Evolutionary conservation across 140 eudicot genomes (phyloP), one percentile per base, ranked within the genome.

Genomic region (Senecio squalidus): DNA sequence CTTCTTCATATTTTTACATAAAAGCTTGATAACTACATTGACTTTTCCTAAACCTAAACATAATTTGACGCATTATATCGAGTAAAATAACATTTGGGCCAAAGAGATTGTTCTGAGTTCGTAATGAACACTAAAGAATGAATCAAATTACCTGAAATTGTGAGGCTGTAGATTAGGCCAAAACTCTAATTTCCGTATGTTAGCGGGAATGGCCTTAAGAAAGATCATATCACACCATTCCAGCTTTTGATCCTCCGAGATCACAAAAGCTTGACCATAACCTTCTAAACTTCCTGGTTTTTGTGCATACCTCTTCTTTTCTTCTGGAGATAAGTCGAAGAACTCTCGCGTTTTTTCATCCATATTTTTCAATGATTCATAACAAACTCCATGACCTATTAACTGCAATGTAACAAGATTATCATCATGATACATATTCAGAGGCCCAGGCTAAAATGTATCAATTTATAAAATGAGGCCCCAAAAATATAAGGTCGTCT

Each of bases 151-250:
- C 78, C 64, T 22, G 47, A 73, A 73, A 34, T 46, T 29, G 8
- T 54, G 53, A 24, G 79, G 71, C 24, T 49, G 56, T 48, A 65
- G 18, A 28, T 70, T 5, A 1, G 79, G 77, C 81, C 81, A 76
- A 62, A 62, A 76, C 60, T 76, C 64, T 24, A 76, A 29, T 18
- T 66, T 70, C 58, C 81, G 64, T 14, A 27, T 16, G 25, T 70
- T 28, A 39, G 28, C 4, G 14, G 84, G 84, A 61, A 70, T 47
- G 33, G 78, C 63, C 52, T 63, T 57, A 34, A 79, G 77, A 25
- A 70, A 48, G 43, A 66, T 48, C 69, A 67, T 56, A 50, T 79
- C 84, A 13, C 77, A 69, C 84, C 80, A 79, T 60, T 79, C 84
- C 27, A 79, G 69, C 58, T 74, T 79, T 63, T 74, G 81, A 20